Evolutionary conservation across 805 yeast species (phyloP), one percentile per base, ranked within the genome.

Genomic region (Lachancea sp.): DNA sequence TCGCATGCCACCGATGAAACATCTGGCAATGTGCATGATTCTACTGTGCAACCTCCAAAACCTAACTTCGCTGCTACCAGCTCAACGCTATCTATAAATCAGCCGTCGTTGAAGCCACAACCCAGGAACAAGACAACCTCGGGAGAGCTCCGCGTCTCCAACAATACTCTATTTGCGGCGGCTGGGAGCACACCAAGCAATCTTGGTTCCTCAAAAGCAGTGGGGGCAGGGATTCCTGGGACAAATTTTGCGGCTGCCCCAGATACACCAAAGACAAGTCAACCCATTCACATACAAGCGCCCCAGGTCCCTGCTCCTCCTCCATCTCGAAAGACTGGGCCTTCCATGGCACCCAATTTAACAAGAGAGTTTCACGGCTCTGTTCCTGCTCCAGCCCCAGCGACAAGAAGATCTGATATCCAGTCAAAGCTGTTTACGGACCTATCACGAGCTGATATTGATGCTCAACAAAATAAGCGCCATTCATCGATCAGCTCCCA

Each of bases 321-420:
- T 3, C 75, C 78, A 28, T 65, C 80, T 2, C 69, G 81, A 56
- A 76, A 74, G 51, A 68, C 67, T 11, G 58, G 58, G 3, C 60
- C 47, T 12, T 45, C 49, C 29, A 44, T 46, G 29, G 37, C 54
- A 24, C 40, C 54, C 2, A 49, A 50, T 23, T 46, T 43, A 11
- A 45, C 48, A 12, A 36, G 43, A 15, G 34, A 40, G 24, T 28
- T 29, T 17, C 42, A 32, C 17, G 45, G 34, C 18, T 45, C 24
- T 30, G 47, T 28, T 28, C 49, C 54, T 15, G 33, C 38, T 16
- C 21, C 22, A 16, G 37, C 36, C 1, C 29, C 38, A 36, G 23
- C 29, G 8, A 33, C 71, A 13, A 40, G 38, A 51, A 63, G 63
- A 6, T 6, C 33, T 42, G 72, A 70, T 29, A 64, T 69, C 30